Conservation (phyloP, 2,329 filamentous ascomycete species). For the Ceratocystis huliohia region DNA sequence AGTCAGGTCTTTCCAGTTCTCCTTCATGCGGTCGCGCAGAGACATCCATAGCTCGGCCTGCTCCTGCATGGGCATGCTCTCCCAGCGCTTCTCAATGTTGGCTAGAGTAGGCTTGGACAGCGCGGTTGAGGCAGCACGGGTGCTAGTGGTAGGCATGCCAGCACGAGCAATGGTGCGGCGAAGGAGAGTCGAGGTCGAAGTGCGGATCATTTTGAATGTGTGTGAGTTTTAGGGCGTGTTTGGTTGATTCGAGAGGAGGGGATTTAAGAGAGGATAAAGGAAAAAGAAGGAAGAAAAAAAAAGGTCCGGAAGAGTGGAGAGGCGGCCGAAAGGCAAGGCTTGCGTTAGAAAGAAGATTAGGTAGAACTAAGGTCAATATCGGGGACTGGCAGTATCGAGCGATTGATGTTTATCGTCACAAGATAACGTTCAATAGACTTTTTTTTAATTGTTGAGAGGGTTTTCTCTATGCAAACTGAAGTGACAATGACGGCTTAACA, state of each 20-base stretch:
- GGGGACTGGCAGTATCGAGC: neutral
- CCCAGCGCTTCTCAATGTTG: conserved; percentile 99
- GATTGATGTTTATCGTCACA: conserved; percentile 1
- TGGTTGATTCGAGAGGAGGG: conserved; percentile 10
- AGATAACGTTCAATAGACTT: neutral
- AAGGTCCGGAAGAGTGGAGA: conserved; percentile 16
- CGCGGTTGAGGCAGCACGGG: conserved; percentile 56
- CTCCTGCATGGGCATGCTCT: conserved; percentile 93
- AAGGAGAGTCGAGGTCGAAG: conserved; percentile 37
- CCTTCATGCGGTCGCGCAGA: conserved; percentile 96
- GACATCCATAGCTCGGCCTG: conserved; percentile 99
- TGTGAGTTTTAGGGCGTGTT: conserved; percentile 15
- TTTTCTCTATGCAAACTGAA: conserved; percentile 9
- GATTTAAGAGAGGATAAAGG: conserved; percentile 4
- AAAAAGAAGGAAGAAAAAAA: conserved; percentile 13
- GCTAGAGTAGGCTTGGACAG: conserved; percentile 96
- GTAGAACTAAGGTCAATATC: neutral
- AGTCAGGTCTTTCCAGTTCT: conserved; percentile 89
- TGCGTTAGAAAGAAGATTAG: neutral
- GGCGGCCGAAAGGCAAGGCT: conserved; percentile 3
- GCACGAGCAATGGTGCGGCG: conserved; percentile 39
- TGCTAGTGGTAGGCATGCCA: conserved; percentile 33
- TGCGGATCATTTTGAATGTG: conserved; percentile 40
- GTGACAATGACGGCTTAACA: conserved; percentile 8
- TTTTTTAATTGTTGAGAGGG: conserved; percentile 14